These are phyloP conservation scores for Scytalidium sp. DNA, from an alignment of 2,329 filamentous ascomycete species.

Conservation along the genomic window DNA sequence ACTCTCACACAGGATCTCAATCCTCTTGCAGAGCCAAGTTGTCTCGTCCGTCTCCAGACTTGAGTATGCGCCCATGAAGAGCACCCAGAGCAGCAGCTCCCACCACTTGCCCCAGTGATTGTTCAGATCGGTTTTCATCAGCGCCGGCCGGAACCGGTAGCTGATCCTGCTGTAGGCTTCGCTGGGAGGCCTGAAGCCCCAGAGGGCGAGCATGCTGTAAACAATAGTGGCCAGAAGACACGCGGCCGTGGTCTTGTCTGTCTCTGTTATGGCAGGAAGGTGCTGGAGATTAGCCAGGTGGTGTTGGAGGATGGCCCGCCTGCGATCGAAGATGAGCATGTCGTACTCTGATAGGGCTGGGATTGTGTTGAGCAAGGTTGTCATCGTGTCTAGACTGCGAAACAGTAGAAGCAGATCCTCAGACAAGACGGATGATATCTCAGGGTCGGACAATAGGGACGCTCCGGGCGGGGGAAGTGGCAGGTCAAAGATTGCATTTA, in stretches of 20 bases:
- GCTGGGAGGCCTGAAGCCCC: not conserved
- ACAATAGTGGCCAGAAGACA: not conserved
- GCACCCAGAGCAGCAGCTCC: not conserved
- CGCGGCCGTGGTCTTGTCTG: not conserved
- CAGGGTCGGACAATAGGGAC: not conserved
- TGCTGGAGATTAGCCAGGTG: not conserved
- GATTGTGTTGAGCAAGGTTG: not conserved
- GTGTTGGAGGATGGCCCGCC: not conserved
- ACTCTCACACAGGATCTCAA: not conserved
- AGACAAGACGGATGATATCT: not conserved
- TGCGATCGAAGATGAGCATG: not conserved
- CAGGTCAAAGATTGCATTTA: not conserved
- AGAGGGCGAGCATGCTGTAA: not conserved
- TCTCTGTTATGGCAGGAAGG: not conserved
- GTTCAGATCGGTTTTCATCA: not conserved
- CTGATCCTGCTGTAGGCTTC: not conserved
- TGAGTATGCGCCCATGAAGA: not conserved
- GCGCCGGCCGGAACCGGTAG: not conserved
- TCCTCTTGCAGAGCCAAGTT: not conserved
- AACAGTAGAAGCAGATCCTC: not conserved
- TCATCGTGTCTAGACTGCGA: not conserved
- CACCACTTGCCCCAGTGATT: not conserved
- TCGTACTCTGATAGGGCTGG: not conserved
- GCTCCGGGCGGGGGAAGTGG: not conserved
- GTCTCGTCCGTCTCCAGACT: not conserved